Conservation (phyloP, 768 basidiomycete genomes). For the Auriscalpium orientale region DNA sequence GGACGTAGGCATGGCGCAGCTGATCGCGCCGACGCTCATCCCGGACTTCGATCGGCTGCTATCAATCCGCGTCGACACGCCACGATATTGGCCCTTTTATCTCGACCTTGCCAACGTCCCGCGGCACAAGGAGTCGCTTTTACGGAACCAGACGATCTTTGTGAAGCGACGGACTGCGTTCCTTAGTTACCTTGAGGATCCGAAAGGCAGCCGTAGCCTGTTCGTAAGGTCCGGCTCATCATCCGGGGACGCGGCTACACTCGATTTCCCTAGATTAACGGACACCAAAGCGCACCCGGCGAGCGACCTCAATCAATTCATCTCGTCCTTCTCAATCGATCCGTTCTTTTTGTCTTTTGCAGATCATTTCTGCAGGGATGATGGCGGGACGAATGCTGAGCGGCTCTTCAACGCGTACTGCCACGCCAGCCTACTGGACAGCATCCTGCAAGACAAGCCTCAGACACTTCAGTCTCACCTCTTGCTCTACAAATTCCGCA, state of each 20-base stretch:
- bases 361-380: constrained; percentile 63
- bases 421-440: constrained; percentile 73
- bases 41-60: constrained; percentile 78
- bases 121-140: constrained; percentile 59
- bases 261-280: constrained; percentile 77
- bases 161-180: constrained; percentile 92
- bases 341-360: constrained; percentile 74
- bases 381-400: constrained; percentile 52
- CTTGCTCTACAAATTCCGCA: constrained; percentile 61
- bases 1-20: constrained; percentile 56
- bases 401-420: constrained; percentile 62
- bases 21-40: constrained; percentile 90
- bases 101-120: constrained; percentile 67
- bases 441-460: constrained; percentile 87
- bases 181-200: constrained; percentile 89
- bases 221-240: constrained; percentile 85
- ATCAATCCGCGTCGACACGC: constrained; percentile 85
- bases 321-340: constrained; percentile 82
- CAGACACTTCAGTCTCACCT: constrained; percentile 70
- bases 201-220: constrained; percentile 85
- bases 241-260: constrained; percentile 72
- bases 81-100: constrained; percentile 91
- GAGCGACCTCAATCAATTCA: constrained; percentile 75
- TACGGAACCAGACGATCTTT: constrained; percentile 75
- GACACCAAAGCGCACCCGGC: constrained; percentile 60